phyloP scores from a whole-genome alignment of 495 filamentous ascomycete species.

The Pseudevernia furfuracea region DNA sequence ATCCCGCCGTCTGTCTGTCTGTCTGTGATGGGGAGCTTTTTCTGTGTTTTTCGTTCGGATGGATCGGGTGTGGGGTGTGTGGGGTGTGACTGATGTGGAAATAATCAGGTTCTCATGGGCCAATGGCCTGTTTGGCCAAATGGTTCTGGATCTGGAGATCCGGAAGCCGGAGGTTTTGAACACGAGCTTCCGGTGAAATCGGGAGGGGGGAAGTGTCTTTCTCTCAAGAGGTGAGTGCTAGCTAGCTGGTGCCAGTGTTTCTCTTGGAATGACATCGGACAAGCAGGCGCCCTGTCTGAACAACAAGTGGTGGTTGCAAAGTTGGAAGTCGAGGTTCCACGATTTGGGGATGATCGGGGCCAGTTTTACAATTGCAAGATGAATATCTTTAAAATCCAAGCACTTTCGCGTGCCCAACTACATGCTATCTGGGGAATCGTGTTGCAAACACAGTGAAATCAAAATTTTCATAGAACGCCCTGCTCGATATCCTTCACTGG shows the following conservation, averaged over 20 bases:
- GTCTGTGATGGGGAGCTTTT: no score
- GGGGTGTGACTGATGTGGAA: no score
- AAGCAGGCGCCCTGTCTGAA: no score
- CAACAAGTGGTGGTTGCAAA: no score
- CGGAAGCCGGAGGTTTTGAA: constrained; percentile 6
- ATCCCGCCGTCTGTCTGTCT: no score
- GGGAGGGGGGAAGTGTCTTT: no score
- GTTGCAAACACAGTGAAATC: not conserved
- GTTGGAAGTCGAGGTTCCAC: no score
- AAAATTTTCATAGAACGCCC: not conserved
- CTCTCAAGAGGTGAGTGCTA: not conserved
- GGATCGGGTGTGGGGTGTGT: no score
- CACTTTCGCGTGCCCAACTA: not conserved
- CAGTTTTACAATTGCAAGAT: not conserved
- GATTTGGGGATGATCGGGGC: not conserved
- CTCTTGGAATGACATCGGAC: no score
- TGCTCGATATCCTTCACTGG: not conserved
- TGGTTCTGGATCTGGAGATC: constrained; percentile 48
- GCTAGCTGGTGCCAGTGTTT: no score
- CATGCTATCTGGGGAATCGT: constrained; percentile 7
- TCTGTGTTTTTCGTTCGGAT: no score
- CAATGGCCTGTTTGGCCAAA: constrained; percentile 59
- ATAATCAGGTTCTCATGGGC: constrained; percentile 54
- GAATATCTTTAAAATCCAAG: not conserved
- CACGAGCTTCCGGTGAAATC: constrained; percentile 4